phyloP scores from a whole-genome alignment of 2,329 filamentous ascomycete genomes.

The Cadophora sp. region DNA sequence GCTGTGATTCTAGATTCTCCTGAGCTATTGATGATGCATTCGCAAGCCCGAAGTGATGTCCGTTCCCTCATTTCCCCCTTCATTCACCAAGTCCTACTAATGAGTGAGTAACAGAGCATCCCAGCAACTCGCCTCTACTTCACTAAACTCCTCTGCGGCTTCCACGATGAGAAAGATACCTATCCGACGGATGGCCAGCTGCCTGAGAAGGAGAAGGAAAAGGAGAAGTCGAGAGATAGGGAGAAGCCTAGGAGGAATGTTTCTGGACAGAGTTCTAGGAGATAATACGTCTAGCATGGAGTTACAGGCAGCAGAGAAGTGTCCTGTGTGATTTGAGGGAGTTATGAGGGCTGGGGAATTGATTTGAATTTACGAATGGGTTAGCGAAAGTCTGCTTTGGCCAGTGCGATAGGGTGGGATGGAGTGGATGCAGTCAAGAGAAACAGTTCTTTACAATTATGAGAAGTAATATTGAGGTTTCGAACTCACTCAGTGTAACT shows the following conservation, averaged over 20 bases:
- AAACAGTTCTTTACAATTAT: not conserved
- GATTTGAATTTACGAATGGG: not conserved
- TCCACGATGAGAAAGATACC: constrained; percentile 47
- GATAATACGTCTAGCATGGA: not conserved
- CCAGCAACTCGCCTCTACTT: constrained; percentile 63
- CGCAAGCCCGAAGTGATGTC: constrained; percentile 61
- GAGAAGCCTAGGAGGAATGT: constrained; percentile 8
- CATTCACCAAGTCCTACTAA: constrained; percentile 9
- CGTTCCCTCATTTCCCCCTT: constrained; percentile 40
- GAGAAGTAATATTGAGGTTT: not conserved
- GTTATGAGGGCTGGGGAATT: not conserved
- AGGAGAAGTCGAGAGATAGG: constrained; percentile 3
- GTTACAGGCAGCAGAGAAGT: not conserved
- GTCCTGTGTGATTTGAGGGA: not conserved
- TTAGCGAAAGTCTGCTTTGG: not conserved
- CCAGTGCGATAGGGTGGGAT: not conserved
- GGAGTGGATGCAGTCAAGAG: not conserved
- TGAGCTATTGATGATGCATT: constrained; percentile 65
- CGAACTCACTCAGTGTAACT: too few species aligned
- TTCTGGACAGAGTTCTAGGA: constrained; percentile 16
- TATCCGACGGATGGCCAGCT: constrained; percentile 16
- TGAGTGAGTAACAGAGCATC: constrained; percentile 55
- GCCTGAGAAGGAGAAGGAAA: constrained; percentile 4
- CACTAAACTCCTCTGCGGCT: constrained; percentile 61
- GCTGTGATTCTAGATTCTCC: constrained; percentile 61